Conservation (phyloP, 441 rosid genomes). For the Eruca vesicaria region DNA sequence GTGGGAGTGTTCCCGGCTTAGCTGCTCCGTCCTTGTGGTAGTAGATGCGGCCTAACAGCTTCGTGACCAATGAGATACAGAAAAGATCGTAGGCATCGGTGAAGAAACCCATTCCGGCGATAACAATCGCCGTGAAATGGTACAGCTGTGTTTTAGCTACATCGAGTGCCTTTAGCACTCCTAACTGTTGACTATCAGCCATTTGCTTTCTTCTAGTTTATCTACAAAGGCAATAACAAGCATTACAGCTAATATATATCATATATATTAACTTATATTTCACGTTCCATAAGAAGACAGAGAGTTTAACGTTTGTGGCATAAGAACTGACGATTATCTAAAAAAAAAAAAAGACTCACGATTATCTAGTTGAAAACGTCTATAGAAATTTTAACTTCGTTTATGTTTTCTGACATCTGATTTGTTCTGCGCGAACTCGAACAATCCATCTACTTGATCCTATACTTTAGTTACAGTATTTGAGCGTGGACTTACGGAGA, state of each 20-base stretch:
- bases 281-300: background rate
- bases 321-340: background rate
- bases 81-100: constrained; percentile 84
- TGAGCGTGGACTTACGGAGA: background rate
- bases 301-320: background rate
- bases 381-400: background rate
- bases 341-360: too few relatives aligned
- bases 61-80: constrained; percentile 58
- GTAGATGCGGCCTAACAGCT: constrained; percentile 72
- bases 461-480: background rate
- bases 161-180: constrained; percentile 63
- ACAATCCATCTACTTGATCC: background rate
- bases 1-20: constrained; percentile 50
- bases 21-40: constrained; percentile 31
- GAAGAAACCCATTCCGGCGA: constrained; percentile 83
- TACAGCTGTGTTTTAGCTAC: constrained; percentile 57
- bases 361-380: background rate
- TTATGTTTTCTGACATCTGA: background rate
- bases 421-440: background rate
- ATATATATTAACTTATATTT: background rate
- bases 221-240: background rate
- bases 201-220: too few relatives aligned
- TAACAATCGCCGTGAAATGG: constrained; percentile 65
- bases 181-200: constrained; percentile 12
- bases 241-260: background rate